Conservation (phyloP, 352 stramenopile species). For the Phytophthora nicotianae region DNA sequence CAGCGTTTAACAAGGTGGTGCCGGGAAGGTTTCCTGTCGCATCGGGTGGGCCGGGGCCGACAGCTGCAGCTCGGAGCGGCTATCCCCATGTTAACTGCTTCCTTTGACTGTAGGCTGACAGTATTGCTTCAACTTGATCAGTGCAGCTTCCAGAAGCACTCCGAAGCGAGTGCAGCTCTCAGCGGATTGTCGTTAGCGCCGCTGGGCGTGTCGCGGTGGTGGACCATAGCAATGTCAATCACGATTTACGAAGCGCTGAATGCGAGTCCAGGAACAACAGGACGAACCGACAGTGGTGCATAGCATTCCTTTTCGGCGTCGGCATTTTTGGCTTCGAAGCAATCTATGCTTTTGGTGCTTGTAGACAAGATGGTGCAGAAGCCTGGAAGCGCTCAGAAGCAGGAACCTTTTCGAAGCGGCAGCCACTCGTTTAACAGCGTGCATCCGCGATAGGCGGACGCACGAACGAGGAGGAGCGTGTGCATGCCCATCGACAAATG, state of each 20-base stretch:
- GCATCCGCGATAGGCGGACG: slow-evolving; percentile 29
- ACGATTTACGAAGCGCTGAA: slow-evolving; percentile 15
- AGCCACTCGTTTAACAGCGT: slow-evolving; percentile 7
- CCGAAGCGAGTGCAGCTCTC: slow-evolving; percentile 5
- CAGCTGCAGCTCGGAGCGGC: slow-evolving; percentile 15
- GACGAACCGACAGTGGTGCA: slow-evolving; percentile 1
- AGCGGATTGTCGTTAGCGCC: slow-evolving; percentile 12
- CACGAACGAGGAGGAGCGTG: no score
- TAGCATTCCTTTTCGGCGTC: slow-evolving; percentile 4
- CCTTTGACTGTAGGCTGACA: slow-evolving; percentile 7
- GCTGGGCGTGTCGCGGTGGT: not conserved
- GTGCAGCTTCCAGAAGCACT: slow-evolving; percentile 7
- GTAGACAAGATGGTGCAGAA: not conserved
- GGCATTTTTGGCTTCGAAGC: not conserved
- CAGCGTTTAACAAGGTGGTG: slow-evolving; percentile 17
- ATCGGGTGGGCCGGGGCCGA: slow-evolving; percentile 8
- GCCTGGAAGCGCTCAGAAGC: slow-evolving; percentile 3
- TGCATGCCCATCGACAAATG: slow-evolving; percentile 20
- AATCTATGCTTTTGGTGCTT: not conserved
- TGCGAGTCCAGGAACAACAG: slow-evolving; percentile 14
- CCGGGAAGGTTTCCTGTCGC: slow-evolving; percentile 13
- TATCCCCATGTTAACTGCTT: slow-evolving; percentile 21
- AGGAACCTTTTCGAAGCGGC: slow-evolving; percentile 14
- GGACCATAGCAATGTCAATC: slow-evolving; percentile 17
- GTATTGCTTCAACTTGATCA: slow-evolving; percentile 4